Conservation (phyloP, 805 yeast genomes). For the Hermanozyma aechmeae region DNA sequence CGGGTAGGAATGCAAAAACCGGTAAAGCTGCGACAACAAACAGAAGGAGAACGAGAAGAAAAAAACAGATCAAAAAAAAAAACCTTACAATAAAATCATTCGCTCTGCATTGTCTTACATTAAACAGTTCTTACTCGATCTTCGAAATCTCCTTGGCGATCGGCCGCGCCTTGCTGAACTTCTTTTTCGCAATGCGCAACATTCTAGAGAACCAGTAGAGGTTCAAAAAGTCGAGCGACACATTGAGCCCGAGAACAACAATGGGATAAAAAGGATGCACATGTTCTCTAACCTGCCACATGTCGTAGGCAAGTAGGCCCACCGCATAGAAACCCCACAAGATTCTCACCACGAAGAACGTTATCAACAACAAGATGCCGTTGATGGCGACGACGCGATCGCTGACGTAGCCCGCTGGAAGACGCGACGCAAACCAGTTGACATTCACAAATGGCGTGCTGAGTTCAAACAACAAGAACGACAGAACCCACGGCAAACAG, state of each 20-base stretch:
- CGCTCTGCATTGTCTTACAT: too few species aligned
- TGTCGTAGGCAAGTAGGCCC: conserved; percentile 35
- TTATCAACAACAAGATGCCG: conserved; percentile 58
- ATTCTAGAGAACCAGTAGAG: conserved; percentile 83
- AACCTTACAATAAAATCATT: too few species aligned
- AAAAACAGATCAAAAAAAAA: too few species aligned
- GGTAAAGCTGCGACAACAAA: too few species aligned
- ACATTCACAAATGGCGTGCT: conserved; percentile 92
- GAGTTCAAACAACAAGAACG: conserved; percentile 76
- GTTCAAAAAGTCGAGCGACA: conserved; percentile 59
- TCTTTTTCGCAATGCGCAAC: conserved; percentile 63
- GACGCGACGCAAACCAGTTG: conserved; percentile 81
- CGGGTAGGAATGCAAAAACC: too few species aligned
- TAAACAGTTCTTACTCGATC: not conserved
- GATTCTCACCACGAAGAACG: conserved; percentile 73
- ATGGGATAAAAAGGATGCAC: conserved; percentile 40
- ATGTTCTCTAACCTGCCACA: conserved; percentile 33
- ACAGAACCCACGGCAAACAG: conserved; percentile 73
- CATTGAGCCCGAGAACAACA: conserved; percentile 46
- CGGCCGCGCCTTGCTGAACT: conserved; percentile 12
- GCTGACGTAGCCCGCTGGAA: conserved; percentile 61
- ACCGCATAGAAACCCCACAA: conserved; percentile 84
- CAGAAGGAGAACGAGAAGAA: too few species aligned
- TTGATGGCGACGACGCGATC: conserved; percentile 47
- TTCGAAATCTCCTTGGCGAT: conserved; percentile 2